Conservation (phyloP, 1,139 yeast species). For the Pichia sp. region DNA sequence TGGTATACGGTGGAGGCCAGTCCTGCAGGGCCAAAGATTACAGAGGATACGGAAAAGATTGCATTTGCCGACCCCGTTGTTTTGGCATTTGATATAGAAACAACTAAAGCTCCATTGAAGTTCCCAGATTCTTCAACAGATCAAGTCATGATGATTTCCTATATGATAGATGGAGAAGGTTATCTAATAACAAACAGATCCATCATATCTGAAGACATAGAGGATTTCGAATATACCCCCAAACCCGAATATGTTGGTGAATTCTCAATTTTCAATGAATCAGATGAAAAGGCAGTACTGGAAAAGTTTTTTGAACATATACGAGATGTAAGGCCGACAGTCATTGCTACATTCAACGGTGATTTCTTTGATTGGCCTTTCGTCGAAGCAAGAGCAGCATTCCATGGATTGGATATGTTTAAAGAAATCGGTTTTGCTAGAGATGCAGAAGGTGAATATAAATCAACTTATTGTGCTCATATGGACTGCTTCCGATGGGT, state of each 20-base stretch:
- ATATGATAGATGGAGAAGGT: slow-evolving; percentile 98
- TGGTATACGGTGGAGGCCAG: slow-evolving; percentile 83
- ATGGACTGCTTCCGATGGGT: slow-evolving; percentile 99
- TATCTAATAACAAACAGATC: slow-evolving; percentile 90
- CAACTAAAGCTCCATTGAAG: slow-evolving; percentile 92
- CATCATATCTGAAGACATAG: slow-evolving; percentile 89
- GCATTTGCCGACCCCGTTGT: slow-evolving; percentile 98
- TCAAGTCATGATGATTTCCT: slow-evolving; percentile 97
- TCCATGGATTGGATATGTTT: slow-evolving; percentile 83
- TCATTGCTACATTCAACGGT: slow-evolving; percentile 96
- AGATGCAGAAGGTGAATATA: slow-evolving; percentile 88
- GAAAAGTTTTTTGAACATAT: slow-evolving; percentile 84
- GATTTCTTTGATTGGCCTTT: slow-evolving; percentile 99
- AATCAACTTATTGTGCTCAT: slow-evolving; percentile 87
- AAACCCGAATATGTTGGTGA: slow-evolving; percentile 91
- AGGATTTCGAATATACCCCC: slow-evolving; percentile 96
- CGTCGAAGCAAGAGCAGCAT: slow-evolving; percentile 79
- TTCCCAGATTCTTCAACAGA: slow-evolving; percentile 93
- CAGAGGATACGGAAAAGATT: slow-evolving; percentile 66
- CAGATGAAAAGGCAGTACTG: slow-evolving; percentile 72
- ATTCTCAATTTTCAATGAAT: slow-evolving; percentile 87
- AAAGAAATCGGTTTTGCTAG: slow-evolving; percentile 92
- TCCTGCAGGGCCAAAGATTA: slow-evolving; percentile 47
- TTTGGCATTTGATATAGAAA: slow-evolving; percentile 95
- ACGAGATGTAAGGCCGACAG: slow-evolving; percentile 84